phyloP scores from a whole-genome alignment of 164 flowering plant genomes.

The Stephania cephalantha region DNA sequence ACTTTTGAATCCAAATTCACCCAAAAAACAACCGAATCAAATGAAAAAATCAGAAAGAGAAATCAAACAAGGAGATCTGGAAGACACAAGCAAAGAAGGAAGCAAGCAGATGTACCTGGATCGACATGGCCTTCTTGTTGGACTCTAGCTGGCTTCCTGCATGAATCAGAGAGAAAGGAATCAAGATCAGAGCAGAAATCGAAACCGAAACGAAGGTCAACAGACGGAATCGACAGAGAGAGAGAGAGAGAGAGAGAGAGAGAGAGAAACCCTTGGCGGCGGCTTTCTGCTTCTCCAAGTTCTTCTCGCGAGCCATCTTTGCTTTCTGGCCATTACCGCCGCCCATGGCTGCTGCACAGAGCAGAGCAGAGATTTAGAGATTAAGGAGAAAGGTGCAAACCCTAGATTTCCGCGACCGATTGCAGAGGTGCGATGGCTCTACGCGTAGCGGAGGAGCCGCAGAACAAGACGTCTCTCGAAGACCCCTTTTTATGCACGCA shows the following conservation, averaged over 20 bases:
- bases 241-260: neutral
- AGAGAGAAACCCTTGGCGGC: constrained; percentile 23
- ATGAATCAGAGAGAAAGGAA: neutral
- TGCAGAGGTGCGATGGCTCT: neutral
- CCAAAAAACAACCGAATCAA: neutral
- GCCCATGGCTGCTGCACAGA: neutral
- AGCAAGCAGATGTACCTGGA: constrained; percentile 27
- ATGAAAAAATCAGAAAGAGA: neutral
- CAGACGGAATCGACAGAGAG: neutral
- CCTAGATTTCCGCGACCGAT: neutral
- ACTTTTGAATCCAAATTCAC: neutral
- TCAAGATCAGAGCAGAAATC: neutral
- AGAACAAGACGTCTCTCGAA: neutral
- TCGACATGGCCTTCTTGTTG: constrained; percentile 45
- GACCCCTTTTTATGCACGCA: neutral
- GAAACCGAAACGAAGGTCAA: neutral
- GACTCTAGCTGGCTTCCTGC: constrained; percentile 44
- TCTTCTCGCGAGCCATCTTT: constrained; percentile 47
- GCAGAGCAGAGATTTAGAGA: neutral
- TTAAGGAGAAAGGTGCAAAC: neutral
- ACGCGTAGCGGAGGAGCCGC: neutral
- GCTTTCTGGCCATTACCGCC: constrained; percentile 49
- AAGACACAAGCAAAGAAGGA: neutral
- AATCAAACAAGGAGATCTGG: neutral
- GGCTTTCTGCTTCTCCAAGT: constrained; percentile 35